Conservation (phyloP, 495 filamentous ascomycete genomes). For the Cetradonia linearis region DNA sequence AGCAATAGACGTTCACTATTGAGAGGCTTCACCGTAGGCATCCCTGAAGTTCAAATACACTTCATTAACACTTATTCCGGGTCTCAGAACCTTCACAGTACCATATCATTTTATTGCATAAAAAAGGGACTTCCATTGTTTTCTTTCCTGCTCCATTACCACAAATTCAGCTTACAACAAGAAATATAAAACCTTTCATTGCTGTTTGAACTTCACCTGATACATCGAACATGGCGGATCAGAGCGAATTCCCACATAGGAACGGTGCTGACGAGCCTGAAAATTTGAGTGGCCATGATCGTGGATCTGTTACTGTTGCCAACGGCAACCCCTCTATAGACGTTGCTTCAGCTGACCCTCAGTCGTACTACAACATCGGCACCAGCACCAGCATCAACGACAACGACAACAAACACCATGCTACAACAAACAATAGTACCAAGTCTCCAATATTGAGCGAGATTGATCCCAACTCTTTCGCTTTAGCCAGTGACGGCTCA, state of each 20-base stretch:
- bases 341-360: not conserved
- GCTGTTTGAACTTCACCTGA: not conserved
- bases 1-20: not conserved
- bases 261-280: not conserved
- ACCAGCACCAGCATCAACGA: not conserved
- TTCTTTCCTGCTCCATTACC: not conserved
- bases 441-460: constrained; percentile 4
- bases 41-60: not conserved
- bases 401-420: not conserved
- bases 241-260: not conserved
- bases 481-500: not conserved
- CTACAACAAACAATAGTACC: not conserved
- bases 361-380: too few relatives aligned
- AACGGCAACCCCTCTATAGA: not conserved
- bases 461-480: constrained; percentile 6
- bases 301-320: not conserved
- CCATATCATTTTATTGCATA: not conserved
- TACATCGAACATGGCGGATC: not conserved
- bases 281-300: not conserved
- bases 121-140: not conserved
- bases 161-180: not conserved
- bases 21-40: not conserved
- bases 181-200: not conserved
- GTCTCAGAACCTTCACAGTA: not conserved
- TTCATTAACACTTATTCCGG: not conserved